phyloP scores from a whole-genome alignment of 2,329 filamentous ascomycete genomes.

The Talaromyces sp. region DNA sequence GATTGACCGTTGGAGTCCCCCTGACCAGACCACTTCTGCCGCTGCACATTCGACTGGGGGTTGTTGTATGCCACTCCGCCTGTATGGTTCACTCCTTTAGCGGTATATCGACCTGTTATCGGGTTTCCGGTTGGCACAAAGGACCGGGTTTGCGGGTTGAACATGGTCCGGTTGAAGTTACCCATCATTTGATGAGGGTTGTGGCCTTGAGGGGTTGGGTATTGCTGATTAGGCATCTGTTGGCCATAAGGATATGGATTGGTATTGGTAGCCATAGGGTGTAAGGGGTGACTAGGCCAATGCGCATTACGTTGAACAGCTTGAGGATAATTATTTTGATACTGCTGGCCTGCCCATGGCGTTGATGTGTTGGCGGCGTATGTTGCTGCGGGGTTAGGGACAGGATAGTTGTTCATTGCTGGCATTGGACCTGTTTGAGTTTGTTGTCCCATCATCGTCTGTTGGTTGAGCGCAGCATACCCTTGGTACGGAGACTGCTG shows the following conservation, averaged over 20 bases:
- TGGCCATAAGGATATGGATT: conserved; percentile 75
- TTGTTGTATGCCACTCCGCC: conserved; percentile 32
- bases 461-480: conserved; percentile 41
- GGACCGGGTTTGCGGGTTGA: conserved; percentile 91
- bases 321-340: conserved; percentile 33
- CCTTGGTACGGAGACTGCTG: conserved; percentile 40
- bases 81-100: conserved; percentile 31
- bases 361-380: conserved; percentile 33
- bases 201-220: conserved; percentile 62
- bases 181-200: conserved; percentile 79
- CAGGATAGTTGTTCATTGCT: conserved; percentile 38
- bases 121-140: conserved; percentile 68
- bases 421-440: conserved; percentile 40
- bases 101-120: conserved; percentile 34
- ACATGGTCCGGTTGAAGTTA: conserved; percentile 78
- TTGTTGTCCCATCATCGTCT: conserved; percentile 38
- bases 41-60: conserved; percentile 30
- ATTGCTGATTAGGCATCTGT: conserved; percentile 59
- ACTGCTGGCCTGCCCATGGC: conserved; percentile 37
- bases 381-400: conserved; percentile 31
- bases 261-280: conserved; percentile 38
- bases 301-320: conserved; percentile 43
- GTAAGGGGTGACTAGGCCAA: conserved; percentile 41
- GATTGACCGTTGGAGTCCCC: conserved; percentile 15
- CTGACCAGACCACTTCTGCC: conserved; percentile 24